Percentiles rank a stretch among this genome's conserved stretches.
Evolutionary conservation across 2,329 filamentous ascomycete genomes (phyloP).

Genomic region (Pestalotiopsis fici): DNA sequence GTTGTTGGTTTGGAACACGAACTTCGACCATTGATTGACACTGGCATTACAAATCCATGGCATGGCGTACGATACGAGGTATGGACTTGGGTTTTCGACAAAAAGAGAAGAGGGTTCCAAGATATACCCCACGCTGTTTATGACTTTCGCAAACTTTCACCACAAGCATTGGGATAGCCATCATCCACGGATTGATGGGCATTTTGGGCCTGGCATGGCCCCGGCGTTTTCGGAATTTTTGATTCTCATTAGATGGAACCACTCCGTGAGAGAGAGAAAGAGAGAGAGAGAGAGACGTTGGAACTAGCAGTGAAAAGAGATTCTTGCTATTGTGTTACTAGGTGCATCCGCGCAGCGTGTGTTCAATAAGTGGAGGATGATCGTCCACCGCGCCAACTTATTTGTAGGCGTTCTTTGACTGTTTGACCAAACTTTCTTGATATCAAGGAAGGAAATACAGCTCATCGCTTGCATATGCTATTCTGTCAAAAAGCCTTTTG

Average conservation of each 20-base stretch:
- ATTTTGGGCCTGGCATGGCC: conserved; percentile 3
- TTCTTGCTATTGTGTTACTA: not conserved
- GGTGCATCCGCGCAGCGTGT: not conserved
- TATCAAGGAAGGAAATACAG: not conserved
- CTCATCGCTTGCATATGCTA: not conserved
- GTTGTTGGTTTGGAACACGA: not conserved
- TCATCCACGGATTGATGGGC: not conserved
- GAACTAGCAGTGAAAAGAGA: not conserved
- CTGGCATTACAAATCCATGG: conserved; percentile 7
- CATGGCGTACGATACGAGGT: conserved; percentile 8
- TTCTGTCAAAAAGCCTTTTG: not conserved
- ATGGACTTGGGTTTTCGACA: conserved; percentile 1
- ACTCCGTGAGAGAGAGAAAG: not conserved
- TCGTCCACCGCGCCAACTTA: not conserved
- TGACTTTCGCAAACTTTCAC: conserved; percentile 2
- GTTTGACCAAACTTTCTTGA: not conserved
- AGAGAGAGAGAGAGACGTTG: not conserved
- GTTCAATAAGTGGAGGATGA: not conserved
- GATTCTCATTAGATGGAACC: not conserved
- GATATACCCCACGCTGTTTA: conserved; percentile 6
- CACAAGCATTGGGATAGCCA: not conserved
- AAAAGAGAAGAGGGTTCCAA: conserved; percentile 4
- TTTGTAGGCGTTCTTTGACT: not conserved
- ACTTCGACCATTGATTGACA: not conserved
- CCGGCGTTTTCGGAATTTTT: conserved; percentile 1